Evolutionary conservation across 2,329 filamentous ascomycete species (phyloP).

Genomic region (Sporothrix curviconia): DNA sequence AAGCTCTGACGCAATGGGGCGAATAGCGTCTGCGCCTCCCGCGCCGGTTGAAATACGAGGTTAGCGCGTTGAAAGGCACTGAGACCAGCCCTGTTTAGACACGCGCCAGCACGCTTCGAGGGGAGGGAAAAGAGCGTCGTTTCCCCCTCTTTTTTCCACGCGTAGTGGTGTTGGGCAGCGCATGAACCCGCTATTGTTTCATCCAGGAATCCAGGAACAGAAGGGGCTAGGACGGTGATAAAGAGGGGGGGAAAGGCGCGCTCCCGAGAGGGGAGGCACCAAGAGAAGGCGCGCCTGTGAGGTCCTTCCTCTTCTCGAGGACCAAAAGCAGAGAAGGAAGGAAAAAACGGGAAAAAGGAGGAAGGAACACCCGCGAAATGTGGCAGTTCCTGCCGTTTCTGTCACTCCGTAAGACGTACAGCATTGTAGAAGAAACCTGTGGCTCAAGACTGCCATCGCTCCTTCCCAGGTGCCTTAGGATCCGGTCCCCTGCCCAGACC

Average conservation of each 20-base stretch:
- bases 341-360: neutral
- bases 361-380: no score
- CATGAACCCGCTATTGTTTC: conserved; percentile 9
- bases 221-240: neutral
- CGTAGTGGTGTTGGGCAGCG: neutral
- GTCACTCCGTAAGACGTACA: no score
- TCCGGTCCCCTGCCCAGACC: neutral
- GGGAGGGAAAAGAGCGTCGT: no score
- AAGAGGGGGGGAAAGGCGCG: neutral
- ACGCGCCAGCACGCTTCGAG: neutral
- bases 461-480: neutral
- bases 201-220: conserved; percentile 9
- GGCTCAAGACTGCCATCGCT: no score
- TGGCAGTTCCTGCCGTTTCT: no score
- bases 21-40: neutral
- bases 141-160: neutral
- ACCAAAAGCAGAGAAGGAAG: neutral
- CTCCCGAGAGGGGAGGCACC: neutral
- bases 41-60: neutral
- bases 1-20: conserved; percentile 12
- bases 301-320: no score
- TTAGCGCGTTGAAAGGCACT: neutral
- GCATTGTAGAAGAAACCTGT: no score
- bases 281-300: neutral
- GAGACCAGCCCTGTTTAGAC: neutral